A percentile compares a stretch with the other conserved stretches of the same genome.
Conservation (phyloP, 1,284 basidiomycete genomes). For the Tremellales sp. region DNA sequence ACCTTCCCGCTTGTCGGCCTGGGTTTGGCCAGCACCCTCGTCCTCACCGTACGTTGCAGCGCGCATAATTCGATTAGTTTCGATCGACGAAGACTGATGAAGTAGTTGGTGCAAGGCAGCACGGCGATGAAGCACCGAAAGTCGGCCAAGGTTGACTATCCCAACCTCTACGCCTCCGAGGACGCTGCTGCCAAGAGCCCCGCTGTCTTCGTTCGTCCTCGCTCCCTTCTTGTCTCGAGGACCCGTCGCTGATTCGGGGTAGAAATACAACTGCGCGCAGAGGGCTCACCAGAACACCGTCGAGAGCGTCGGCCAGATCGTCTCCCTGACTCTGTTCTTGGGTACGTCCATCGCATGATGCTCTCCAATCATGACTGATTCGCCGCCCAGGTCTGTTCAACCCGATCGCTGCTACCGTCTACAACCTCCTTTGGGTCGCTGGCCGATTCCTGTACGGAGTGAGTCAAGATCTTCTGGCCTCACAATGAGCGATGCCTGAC, state of each 20-base stretch:
- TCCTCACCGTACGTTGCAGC: slow-evolving; percentile 27
- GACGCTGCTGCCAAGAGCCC: slow-evolving; percentile 23
- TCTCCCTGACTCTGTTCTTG: slow-evolving; percentile 26
- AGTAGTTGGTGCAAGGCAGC: slow-evolving; percentile 22
- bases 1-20: slow-evolving; percentile 37
- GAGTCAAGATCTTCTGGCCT: slow-evolving; percentile 6
- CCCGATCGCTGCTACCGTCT: slow-evolving; percentile 27
- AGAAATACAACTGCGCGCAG: slow-evolving; percentile 34
- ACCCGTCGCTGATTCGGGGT: background rate
- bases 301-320: slow-evolving; percentile 30
- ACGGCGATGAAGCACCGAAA: slow-evolving; percentile 26
- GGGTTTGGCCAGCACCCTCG: slow-evolving; percentile 20
- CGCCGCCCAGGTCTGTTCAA: slow-evolving; percentile 29
- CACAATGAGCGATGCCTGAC: background rate
- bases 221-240: background rate
- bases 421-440: slow-evolving; percentile 20
- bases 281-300: slow-evolving; percentile 43
- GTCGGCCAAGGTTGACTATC: slow-evolving; percentile 33
- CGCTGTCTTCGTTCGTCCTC: background rate
- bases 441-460: slow-evolving; percentile 36
- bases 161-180: slow-evolving; percentile 36
- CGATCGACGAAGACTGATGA: background rate
- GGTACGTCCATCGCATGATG: slow-evolving; percentile 29
- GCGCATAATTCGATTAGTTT: background rate
- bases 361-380: background rate